Conservation (phyloP, 2,329 filamentous ascomycete genomes). For the Ophiocordyceps camponoti-floridani region DNA sequence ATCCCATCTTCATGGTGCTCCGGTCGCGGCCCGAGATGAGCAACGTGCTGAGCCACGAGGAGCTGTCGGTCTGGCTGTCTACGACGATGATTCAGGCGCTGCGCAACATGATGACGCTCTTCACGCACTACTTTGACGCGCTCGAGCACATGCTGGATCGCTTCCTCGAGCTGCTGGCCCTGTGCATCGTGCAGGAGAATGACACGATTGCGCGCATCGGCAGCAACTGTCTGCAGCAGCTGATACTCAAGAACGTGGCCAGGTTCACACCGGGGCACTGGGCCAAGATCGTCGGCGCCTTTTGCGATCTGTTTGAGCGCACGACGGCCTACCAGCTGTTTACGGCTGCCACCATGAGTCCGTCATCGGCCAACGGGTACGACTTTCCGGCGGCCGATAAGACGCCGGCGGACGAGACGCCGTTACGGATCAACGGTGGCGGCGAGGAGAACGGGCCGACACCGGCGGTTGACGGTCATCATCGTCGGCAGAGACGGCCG, state of each 20-base stretch:
- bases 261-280: constrained; percentile 83
- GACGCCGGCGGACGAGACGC: constrained; percentile 28
- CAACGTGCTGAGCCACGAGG: constrained; percentile 88
- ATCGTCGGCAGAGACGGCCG: constrained; percentile 5
- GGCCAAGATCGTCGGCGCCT: constrained; percentile 86
- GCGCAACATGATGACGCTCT: constrained; percentile 94
- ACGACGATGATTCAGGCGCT: constrained; percentile 99
- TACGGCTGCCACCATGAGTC: constrained; percentile 50
- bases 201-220: constrained; percentile 96
- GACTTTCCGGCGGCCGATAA: constrained; percentile 28
- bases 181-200: constrained; percentile 98
- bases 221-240: constrained; percentile 91
- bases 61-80: constrained; percentile 94
- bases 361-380: constrained; percentile 32
- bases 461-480: constrained; percentile 10
- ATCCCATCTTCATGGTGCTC: constrained; percentile 95
- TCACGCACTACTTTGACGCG: constrained; percentile 95
- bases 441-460: constrained; percentile 17
- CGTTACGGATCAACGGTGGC: constrained; percentile 40
- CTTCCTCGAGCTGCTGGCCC: constrained; percentile 82
- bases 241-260: constrained; percentile 88
- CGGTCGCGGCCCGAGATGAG: constrained; percentile 93
- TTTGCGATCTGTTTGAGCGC: constrained; percentile 85
- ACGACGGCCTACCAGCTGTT: constrained; percentile 94
- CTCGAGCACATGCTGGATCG: constrained; percentile 95